Base-by-base conservation (phyloP, 768 basidiomycete species). In the Pholiota molesta region DNA sequence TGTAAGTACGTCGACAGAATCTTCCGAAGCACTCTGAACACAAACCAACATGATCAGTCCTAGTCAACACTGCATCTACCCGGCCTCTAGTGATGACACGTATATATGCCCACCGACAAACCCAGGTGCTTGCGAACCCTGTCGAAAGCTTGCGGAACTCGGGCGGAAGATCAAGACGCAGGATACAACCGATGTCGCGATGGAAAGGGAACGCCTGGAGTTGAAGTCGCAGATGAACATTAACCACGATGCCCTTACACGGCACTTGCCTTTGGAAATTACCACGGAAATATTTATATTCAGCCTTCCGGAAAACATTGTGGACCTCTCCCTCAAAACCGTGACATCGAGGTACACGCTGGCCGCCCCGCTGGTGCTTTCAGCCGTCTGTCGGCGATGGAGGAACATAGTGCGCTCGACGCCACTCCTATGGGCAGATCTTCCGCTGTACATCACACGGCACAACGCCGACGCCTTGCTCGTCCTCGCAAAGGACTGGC, bases 351-450 rank as follows among this genome's bases (percentile, higher is more conserved):
- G 26, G 28, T 21, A 21, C 16, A 19, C 42, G 1, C 10, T 23
- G 37, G 23, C 19, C 37, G 33, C 33, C 13, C 54, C 35, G 17
- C 37, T 55, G 23, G n/a, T 26, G 16, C 37, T 55, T 7, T 35
- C 54, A 26, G 37, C 37, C 16, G 54, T 55, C 23, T 55, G 17
- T 13, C 54, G 16, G 39, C 42, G 39, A 40, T 55, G 54, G 54
- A 37, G 54, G n/a, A 21, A 55, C n/a, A 39, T 55, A 11, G 54
- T 31, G 19, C 33, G 9, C 9, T 10, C 54, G 29, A 39, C 54
- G 11, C 54, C 33, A 21, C 17, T 5, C 16, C 54, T 55, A n/a
- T 55, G 54, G 54, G 21, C 54, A 10, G 26, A 55, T 23, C n/a
- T 40, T 21, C 35, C 37, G 6, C 19, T 55, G 14, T 13, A 37